Base-by-base conservation (phyloP, 805 yeast genomes). In the Barnettozyma salicaria region DNA sequence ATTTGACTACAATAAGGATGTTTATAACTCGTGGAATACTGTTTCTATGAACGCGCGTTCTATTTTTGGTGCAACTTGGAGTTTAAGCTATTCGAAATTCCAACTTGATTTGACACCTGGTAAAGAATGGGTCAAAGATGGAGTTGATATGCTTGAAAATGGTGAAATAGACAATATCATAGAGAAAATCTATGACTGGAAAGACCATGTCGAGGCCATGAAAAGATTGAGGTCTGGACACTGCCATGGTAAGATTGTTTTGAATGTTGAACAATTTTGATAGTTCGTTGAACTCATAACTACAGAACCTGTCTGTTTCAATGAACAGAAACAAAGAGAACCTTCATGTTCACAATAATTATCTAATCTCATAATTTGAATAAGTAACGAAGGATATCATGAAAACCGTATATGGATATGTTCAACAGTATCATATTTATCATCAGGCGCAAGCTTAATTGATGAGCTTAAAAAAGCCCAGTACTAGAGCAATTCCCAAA, bases 181-280 rank as follows among this genome's bases (percentile, higher is more conserved):
- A 27, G 92, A 83, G 50, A 63, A 74, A 9, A 69, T 68, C 23
- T 73, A 64, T 44, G 63, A 71, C 17, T 75, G 84, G 68, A 70
- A 66, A n/a, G 67, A 80, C 5, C 70, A 61, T 40, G 47, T 64
- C 28, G 61, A 66, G 12, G 95, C 92, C 1, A 59, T 72, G 35
- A 70, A 70, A 4, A 66, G 65, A 47, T 59, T 83, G 40, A 59
- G 58, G 13, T 54, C 65, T 7, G 74, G 77, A 34, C 68, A 65
- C 40, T 76, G 79, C 7, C 72, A 68, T 39, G 96, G 95, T 25
- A 86, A 85, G 56, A 63, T 86, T 33, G 71, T 86, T n/a, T 39
- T 68, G 30, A 52, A 67, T 28, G 63, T 63, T n/a, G 72, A 67
- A 37, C 53, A 54, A 21, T 68, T 68, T 42, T 68, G 47, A 48